Percentiles rank a stretch among this genome's conserved stretches.
phyloP scores from a whole-genome alignment of 2,329 filamentous ascomycete genomes.

The Pseudocercospora macadamiae region DNA sequence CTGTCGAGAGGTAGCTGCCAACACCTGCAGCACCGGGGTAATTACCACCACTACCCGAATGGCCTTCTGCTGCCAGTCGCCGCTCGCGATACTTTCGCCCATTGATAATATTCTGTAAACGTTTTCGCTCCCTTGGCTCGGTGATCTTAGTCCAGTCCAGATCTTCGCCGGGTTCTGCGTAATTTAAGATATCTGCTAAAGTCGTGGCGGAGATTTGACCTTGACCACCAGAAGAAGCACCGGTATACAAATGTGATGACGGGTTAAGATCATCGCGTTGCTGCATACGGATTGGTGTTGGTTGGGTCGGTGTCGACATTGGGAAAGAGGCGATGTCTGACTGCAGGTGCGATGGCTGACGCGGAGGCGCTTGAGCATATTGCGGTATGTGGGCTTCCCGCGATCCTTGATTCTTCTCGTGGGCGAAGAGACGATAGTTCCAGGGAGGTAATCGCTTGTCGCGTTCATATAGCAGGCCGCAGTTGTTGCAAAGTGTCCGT shows the following conservation, averaged over 20 bases:
- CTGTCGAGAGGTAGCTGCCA: constrained; percentile 35
- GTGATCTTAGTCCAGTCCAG: constrained; percentile 44
- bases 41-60: constrained; percentile 39
- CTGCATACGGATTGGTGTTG: constrained; percentile 16
- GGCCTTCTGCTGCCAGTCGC: constrained; percentile 40
- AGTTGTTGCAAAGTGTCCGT: constrained; percentile 89
- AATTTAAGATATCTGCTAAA: constrained; percentile 41
- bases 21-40: constrained; percentile 39
- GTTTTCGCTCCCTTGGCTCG: constrained; percentile 42
- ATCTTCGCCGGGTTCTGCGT: constrained; percentile 44
- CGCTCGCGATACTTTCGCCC: constrained; percentile 44
- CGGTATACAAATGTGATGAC: constrained; percentile 39
- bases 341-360: constrained; percentile 33
- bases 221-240: constrained; percentile 37
- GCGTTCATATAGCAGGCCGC: constrained; percentile 84
- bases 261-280: constrained; percentile 31
- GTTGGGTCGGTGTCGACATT: constrained; percentile 23
- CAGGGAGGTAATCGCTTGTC: constrained; percentile 80
- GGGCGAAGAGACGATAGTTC: constrained; percentile 68
- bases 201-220: constrained; percentile 38
- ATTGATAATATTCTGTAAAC: constrained; percentile 45
- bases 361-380: constrained; percentile 25
- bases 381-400: constrained; percentile 32
- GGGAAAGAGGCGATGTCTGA: constrained; percentile 37
- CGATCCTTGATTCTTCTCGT: constrained; percentile 45